phyloP scores from a whole-genome alignment of 495 filamentous ascomycete genomes.

The Aspergillus saccharolyticus region DNA sequence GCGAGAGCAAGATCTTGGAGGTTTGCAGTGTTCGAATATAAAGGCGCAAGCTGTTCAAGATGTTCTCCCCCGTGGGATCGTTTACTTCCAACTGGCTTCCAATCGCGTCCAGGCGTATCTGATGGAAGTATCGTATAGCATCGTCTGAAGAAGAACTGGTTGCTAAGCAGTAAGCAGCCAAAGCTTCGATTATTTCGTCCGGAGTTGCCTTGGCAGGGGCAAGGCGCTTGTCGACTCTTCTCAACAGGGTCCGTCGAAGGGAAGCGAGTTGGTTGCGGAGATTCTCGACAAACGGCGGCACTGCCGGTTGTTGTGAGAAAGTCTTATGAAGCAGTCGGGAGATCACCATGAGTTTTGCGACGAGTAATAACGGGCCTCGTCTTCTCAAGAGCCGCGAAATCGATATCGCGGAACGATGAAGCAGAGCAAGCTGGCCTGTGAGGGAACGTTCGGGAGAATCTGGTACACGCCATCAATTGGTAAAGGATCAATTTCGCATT shows the following conservation, averaged over 20 bases:
- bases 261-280: constrained; percentile 57
- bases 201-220: constrained; percentile 44
- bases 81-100: constrained; percentile 46
- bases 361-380: constrained; percentile 56
- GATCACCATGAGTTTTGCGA: constrained; percentile 78
- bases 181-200: constrained; percentile 58
- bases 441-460: constrained; percentile 51
- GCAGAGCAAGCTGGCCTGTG: constrained; percentile 57
- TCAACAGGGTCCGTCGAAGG: constrained; percentile 56
- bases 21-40: constrained; percentile 74
- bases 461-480: constrained; percentile 32
- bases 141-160: constrained; percentile 79
- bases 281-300: constrained; percentile 54
- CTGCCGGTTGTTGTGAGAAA: constrained; percentile 47
- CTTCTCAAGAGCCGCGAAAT: constrained; percentile 54
- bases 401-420: constrained; percentile 53
- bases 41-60: constrained; percentile 59
- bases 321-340: constrained; percentile 65
- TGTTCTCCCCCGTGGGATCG: constrained; percentile 36
- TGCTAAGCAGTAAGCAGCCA: constrained; percentile 77
- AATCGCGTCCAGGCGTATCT: constrained; percentile 64
- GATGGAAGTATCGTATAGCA: constrained; percentile 74
- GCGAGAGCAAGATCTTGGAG: constrained; percentile 68
- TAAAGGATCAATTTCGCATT: constrained; percentile 11
- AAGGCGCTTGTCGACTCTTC: constrained; percentile 63